A percentile compares a stretch with the other conserved stretches of the same genome.
Conservation (phyloP, 2,329 filamentous ascomycete genomes). For the Byssoonygena ceratinophila region DNA sequence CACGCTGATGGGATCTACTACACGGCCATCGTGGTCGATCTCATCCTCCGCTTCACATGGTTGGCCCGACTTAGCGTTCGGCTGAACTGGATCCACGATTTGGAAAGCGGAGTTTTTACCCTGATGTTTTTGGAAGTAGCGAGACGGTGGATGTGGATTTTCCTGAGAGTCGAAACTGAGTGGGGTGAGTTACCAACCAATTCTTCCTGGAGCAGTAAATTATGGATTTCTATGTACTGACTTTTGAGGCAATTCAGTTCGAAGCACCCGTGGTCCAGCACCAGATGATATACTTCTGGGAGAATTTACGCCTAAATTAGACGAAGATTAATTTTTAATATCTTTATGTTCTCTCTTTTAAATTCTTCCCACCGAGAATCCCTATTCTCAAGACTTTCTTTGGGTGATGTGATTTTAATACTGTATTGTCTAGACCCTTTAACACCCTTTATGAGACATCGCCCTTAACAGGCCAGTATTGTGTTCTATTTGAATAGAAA, state of each 20-base stretch:
- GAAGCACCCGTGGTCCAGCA: conserved; percentile 45
- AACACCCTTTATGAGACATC: too few species aligned
- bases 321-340: conserved; percentile 43
- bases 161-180: conserved; percentile 89
- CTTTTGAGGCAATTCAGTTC: too few species aligned
- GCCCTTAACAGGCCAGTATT: too few species aligned
- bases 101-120: conserved; percentile 79
- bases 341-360: not conserved
- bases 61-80: conserved; percentile 73
- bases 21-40: conserved; percentile 63
- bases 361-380: not conserved
- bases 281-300: conserved; percentile 64
- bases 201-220: too few species aligned
- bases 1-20: conserved; percentile 69
- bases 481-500: too few species aligned
- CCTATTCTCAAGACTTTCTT: not conserved
- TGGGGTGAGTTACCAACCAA: conserved; percentile 62
- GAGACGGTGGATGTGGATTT: conserved; percentile 92
- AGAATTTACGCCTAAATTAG: conserved; percentile 57
- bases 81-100: conserved; percentile 71
- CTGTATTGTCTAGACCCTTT: too few species aligned
- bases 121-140: conserved; percentile 80
- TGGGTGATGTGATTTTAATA: too few species aligned
- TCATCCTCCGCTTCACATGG: conserved; percentile 82
- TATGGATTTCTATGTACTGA: too few species aligned